Evolutionary conservation across 768 basidiomycete genomes (phyloP).

Genomic region (Psilocybe subaeruginosa): DNA sequence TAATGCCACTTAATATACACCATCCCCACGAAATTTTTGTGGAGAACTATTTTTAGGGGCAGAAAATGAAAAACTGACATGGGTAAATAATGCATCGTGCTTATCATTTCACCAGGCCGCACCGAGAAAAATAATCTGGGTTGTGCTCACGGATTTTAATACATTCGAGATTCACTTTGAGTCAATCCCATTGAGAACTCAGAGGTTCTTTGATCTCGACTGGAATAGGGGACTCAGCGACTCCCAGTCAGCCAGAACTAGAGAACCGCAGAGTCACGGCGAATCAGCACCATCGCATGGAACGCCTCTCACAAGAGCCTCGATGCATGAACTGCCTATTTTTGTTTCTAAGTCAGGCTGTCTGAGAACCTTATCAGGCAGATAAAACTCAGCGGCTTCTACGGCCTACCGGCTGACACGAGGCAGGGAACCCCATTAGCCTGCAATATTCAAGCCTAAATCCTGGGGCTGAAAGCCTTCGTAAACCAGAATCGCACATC

Average conservation of each 20-base stretch:
- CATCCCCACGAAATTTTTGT: no score
- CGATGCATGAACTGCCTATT: neutral
- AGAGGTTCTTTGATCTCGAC: neutral
- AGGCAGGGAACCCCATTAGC: constrained; percentile 4
- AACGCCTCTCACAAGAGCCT: neutral
- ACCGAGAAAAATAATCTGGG: no score
- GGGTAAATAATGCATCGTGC: neutral
- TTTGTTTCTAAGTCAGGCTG: neutral
- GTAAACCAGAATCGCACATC: neutral
- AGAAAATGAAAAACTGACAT: neutral
- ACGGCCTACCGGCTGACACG: neutral
- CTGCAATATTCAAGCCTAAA: neutral
- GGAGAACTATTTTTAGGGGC: neutral
- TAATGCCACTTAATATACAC: no score
- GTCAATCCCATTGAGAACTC: neutral
- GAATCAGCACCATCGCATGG: neutral
- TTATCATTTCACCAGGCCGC: no score
- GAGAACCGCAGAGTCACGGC: neutral
- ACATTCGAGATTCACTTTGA: neutral
- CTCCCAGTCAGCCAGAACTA: neutral
- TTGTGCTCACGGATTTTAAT: neutral
- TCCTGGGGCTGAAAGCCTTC: neutral
- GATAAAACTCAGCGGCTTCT: neutral
- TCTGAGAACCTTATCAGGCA: neutral
- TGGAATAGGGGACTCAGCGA: neutral